phyloP scores from a whole-genome alignment of 1,284 basidiomycete species.

The Sanguinoderma infundibulare region DNA sequence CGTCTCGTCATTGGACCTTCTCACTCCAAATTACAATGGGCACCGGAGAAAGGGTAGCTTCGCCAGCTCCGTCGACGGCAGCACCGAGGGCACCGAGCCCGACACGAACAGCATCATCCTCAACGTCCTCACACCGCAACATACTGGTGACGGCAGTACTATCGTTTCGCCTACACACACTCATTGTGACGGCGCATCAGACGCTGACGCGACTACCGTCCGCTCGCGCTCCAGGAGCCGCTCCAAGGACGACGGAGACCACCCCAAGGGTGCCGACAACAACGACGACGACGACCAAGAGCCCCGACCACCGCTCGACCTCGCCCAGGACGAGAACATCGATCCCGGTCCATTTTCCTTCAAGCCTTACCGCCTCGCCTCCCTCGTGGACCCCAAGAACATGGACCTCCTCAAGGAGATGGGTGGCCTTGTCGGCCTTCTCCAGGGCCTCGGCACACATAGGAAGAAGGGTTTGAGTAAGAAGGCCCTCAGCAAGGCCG shows the following conservation, averaged over 20 bases:
- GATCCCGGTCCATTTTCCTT: conserved; percentile 76
- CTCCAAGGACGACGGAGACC: conserved; percentile 24
- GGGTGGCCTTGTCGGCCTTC: conserved; percentile 75
- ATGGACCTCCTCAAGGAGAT: conserved; percentile 70
- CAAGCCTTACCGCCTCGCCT: conserved; percentile 80
- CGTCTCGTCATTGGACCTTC: conserved; percentile 56
- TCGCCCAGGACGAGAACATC: conserved; percentile 60
- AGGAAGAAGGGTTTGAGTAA: conserved; percentile 56
- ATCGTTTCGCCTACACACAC: conserved; percentile 43
- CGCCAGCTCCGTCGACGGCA: conserved; percentile 42
- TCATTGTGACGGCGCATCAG: conserved; percentile 39
- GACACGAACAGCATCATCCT: conserved; percentile 35
- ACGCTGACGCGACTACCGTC: conserved; percentile 33
- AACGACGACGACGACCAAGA: conserved; percentile 35
- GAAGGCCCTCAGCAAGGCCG: conserved; percentile 14
- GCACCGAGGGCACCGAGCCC: conserved; percentile 45
- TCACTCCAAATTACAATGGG: conserved; percentile 45
- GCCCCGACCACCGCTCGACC: conserved; percentile 40
- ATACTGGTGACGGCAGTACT: conserved; percentile 34
- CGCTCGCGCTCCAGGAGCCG: conserved; percentile 29
- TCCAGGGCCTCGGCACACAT: conserved; percentile 80
- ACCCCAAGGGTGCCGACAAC: conserved; percentile 20
- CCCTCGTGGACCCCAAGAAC: conserved; percentile 89
- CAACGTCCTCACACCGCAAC: conserved; percentile 31
- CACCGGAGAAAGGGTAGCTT: conserved; percentile 57